Base-by-base conservation (phyloP, 169 alveolate genomes). In the Perkinsus marinus region DNA sequence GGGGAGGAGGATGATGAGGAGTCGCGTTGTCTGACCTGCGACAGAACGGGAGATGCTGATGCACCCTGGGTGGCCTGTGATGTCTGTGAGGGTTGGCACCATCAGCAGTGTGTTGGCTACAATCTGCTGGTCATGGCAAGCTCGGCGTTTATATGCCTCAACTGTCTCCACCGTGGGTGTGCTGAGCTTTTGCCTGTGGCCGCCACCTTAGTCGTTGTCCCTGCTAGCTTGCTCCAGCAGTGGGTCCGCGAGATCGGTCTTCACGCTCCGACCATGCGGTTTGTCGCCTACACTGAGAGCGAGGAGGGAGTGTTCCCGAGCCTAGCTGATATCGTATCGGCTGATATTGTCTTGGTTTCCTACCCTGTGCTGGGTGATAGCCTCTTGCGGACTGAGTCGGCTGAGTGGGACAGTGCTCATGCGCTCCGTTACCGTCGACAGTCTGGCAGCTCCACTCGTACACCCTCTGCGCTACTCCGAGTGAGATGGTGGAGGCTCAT, bases 201-300 rank as follows among this genome's bases (percentile, higher is more conserved):
- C 43, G 93, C 93, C 36, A 92, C 94, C 6, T 91, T 93, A n/a
- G 41, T 93, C 5, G 94, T 93, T 34, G 89, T 92, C 79, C 95
- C 95, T 9, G 90, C 95, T 9, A 90, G 92, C 26, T 90, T 93
- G 46, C 91, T 92, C 19, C 91, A 68, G 89, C 95, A 93, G 92
- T 93, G 95, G 95, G 37, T 16, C 57, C 92, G 92, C 9, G 95
- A 93, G 89, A 91, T 93, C 30, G 46, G 90, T 38, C 43, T 30
- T 3, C 93, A 92, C 92, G 57, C 92, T 6, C 79, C 79, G 79
- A 16, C 37, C 79, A 13, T 57, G 34, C 79, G 79, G 3, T 7
- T 57, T 16, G 37, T 57, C 34, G 34, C 22, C 34, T 57, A 19
- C 79, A 30, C 26, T 13, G 79, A 57, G 34, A 57, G 22, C 79